Base-by-base conservation (phyloP, 2,329 filamentous ascomycete genomes). In the Ceratocystis alfenasii region DNA sequence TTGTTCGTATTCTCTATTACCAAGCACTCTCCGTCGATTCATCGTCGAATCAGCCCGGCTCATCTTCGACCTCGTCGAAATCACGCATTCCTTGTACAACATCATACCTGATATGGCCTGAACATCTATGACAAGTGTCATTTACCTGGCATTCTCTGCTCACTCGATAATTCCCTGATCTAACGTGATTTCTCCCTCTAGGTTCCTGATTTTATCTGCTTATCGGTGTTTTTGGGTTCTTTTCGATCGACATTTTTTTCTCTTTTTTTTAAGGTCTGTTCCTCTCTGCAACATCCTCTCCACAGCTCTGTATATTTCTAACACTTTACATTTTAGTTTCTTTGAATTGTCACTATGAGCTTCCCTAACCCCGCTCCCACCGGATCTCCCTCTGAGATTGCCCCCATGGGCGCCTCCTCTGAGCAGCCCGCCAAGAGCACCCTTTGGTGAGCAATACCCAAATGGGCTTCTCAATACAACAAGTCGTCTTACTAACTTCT, bases 391-490 rank as follows among this genome's bases (percentile, higher is more conserved):
- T 72, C 71, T 57, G 75, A 76, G 20, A 73, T 75, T 8, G 68
- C 70, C 28, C 68, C 71, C 25, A 69, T 68, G 25, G 74, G 72
- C 68, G 60, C 71, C 44, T 41, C 63, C n/a, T 60, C 73, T 45
- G 75, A 73, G 62, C 81, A 84, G 67, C 74, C 79, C 62, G 78
- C 80, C 66, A 84, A 84, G 76, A 84, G 76, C n/a, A 79, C 82
- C 60, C 78, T 84, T 1, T 84, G 82, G 81, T 83, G 75, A 69
- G 78, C 67, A 25, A 7, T 15, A 20, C 15, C 41, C 44, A 20
- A 53, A 20, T 22, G 30, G 7, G 22, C 5, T 12, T 6, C 1
- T 12, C 41, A 25, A 20, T 46, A 22, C 22, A 7, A 15, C 15
- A 30, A n/a, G 17, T 12, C 25, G 2, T 53, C 2, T 57, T 12